Base-by-base conservation (phyloP, 257 asterid species). In the Ligustrum vulgare region DNA sequence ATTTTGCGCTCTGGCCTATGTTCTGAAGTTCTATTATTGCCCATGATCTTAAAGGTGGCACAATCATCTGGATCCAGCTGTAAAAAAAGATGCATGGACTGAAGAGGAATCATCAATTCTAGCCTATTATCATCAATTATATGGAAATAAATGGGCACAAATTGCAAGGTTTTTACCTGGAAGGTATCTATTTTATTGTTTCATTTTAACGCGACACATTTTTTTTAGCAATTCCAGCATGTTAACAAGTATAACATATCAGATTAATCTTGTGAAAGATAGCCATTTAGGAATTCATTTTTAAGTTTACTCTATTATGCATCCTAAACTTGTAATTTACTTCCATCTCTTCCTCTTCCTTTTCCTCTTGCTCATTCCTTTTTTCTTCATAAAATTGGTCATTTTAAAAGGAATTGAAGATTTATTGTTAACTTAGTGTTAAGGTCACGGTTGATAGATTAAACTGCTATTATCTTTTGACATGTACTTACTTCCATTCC, bases 71-170 rank as follows among this genome's bases (percentile, higher is more conserved):
- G 91, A 90, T 80, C 97, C 97, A 41, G 82, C 87, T 74, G 81
- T 92, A 37, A 92, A 79, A 63, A 90, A 82, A 77, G 96, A 89
- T 74, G 87, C 95, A 25, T 92, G 97, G 97, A 85, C 89, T 33
- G 84, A 87, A 72, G 87, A 73, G 70, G 97, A 92, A 79, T 91
- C 91, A 71, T 83, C 79, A 51, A 81, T 81, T 77, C 84, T 92
- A 72, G 72, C 70, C 33, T 75, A 78, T 63, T 86, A 84, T 77
- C 97, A 92, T 71, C 86, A 78, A 79, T 60, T 72, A 51, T 86
- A 85, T 37, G 97, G 97, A 65, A 92, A 90, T 84, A 92, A 80
- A 75, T 92, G 97, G 96, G 96, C 92, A 56, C 92, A 90, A 80
- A 90, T 92, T 34, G 91, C 95, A 15, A 92, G 80, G 70, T 87